A percentile compares a stretch with the other conserved stretches of the same genome.
phyloP scores from a whole-genome alignment of 192 early-diverging fungal genomes.

The Lobulomyces angularis region DNA sequence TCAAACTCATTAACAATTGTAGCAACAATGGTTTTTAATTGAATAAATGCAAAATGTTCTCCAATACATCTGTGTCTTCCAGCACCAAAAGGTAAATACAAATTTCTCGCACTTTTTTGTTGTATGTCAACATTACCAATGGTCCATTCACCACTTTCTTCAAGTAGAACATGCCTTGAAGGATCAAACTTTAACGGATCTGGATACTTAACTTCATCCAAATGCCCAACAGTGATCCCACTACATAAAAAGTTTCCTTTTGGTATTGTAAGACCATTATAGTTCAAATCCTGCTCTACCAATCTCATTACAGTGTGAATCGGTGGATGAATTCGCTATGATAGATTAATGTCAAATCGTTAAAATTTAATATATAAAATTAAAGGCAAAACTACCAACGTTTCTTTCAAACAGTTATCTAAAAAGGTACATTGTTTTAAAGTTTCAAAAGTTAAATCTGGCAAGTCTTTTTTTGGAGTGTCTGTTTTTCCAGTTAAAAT shows the following conservation, averaged over 20 bases:
- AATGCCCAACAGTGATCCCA: constrained; percentile 64
- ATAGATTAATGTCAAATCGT: too few relatives aligned
- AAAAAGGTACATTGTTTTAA: constrained; percentile 63
- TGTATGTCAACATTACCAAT: constrained; percentile 47
- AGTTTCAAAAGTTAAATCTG: constrained; percentile 42
- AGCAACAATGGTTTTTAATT: constrained; percentile 88
- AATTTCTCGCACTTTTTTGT: constrained; percentile 58
- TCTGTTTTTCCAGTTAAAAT: constrained; percentile 41
- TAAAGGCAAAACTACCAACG: too few relatives aligned
- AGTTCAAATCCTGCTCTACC: constrained; percentile 60
- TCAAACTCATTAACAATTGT: constrained; percentile 70
- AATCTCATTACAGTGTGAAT: constrained; percentile 90
- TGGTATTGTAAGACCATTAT: constrained; percentile 77
- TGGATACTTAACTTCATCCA: constrained; percentile 68
- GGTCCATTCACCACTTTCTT: constrained; percentile 42
- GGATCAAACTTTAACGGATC: constrained; percentile 74
- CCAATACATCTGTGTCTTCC: constrained; percentile 98
- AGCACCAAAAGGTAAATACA: constrained; percentile 93
- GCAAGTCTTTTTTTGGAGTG: constrained; percentile 33
- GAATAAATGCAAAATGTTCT: constrained; percentile 88
- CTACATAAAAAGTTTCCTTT: constrained; percentile 79
- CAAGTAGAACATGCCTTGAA: constrained; percentile 46
- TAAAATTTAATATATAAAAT: too few relatives aligned
- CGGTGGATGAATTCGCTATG: constrained; percentile 84
- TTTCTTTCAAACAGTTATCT: constrained; percentile 79